These are phyloP conservation scores for Geosmithia flava DNA, from an alignment of 2,329 filamentous ascomycete species.

Conservation along the genomic window DNA sequence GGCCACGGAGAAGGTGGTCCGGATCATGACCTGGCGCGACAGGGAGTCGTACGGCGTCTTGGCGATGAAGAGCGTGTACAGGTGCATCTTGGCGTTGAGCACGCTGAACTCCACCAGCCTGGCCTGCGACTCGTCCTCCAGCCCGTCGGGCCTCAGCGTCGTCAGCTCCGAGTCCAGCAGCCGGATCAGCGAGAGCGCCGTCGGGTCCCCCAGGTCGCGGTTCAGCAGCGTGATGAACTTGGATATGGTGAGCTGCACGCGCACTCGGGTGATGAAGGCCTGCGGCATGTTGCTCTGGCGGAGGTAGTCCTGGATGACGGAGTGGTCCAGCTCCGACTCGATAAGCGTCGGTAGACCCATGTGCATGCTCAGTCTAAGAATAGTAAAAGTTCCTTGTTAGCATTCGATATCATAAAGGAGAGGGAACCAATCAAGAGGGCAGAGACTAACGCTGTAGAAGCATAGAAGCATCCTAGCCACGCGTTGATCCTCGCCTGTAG, in stretches of 20 bases:
- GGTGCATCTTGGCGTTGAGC: slow-evolving; percentile 13
- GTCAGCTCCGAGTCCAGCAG: slow-evolving; percentile 15
- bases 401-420: neutral
- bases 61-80: slow-evolving; percentile 14
- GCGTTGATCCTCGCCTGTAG: slow-evolving; percentile 11
- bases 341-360: slow-evolving; percentile 13
- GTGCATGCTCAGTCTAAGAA: slow-evolving; percentile 14
- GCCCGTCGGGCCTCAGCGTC: slow-evolving; percentile 6
- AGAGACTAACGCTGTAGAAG: slow-evolving; percentile 13
- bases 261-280: slow-evolving; percentile 12
- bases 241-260: slow-evolving; percentile 11
- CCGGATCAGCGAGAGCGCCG: slow-evolving; percentile 14
- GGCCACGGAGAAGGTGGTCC: slow-evolving; percentile 11
- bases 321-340: slow-evolving; percentile 12
- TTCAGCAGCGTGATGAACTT: slow-evolving; percentile 13
- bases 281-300: slow-evolving; percentile 9
- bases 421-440: neutral
- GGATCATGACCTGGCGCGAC: slow-evolving; percentile 12
- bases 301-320: slow-evolving; percentile 9
- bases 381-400: neutral
- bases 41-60: slow-evolving; percentile 6
- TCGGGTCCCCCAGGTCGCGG: slow-evolving; percentile 11
- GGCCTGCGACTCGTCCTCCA: slow-evolving; percentile 11
- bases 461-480: slow-evolving; percentile 17
- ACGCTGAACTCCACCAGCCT: slow-evolving; percentile 10